phyloP scores from a whole-genome alignment of 2,329 filamentous ascomycete genomes.

The Dactylonectria estremocensis region DNA sequence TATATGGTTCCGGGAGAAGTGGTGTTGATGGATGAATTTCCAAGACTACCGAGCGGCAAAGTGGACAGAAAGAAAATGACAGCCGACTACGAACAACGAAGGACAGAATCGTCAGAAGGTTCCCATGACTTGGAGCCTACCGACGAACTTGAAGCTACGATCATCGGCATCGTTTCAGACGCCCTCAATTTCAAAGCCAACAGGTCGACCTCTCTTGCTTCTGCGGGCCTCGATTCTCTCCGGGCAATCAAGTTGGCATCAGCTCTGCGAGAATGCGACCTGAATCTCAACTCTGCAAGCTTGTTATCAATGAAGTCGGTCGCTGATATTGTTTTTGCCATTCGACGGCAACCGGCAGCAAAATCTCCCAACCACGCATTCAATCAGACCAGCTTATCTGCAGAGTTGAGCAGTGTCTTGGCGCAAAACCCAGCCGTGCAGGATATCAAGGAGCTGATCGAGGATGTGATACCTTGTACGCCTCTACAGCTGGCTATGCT shows the following conservation, averaged over 20 bases:
- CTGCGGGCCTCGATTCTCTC: conserved; percentile 76
- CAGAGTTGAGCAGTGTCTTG: conserved; percentile 37
- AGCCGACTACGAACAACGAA: conserved; percentile 58
- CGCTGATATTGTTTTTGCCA: conserved; percentile 45
- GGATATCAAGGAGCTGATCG: conserved; percentile 47
- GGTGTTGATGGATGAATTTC: conserved; percentile 74
- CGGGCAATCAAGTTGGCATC: conserved; percentile 70
- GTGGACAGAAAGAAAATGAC: conserved; percentile 79
- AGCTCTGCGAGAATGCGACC: conserved; percentile 70
- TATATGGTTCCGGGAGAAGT: conserved; percentile 89
- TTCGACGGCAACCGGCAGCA: conserved; percentile 20
- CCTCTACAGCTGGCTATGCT: conserved; percentile 86
- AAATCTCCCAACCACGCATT: not conserved
- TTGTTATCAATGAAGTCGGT: conserved; percentile 72
- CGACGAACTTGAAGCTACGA: conserved; percentile 44
- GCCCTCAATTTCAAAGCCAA: conserved; percentile 58
- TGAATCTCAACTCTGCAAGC: conserved; percentile 70
- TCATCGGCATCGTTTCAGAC: conserved; percentile 59
- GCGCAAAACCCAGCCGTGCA: conserved; percentile 33
- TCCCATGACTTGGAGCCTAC: conserved; percentile 29
- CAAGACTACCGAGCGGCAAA: conserved; percentile 87
- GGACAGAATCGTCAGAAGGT: conserved; percentile 25
- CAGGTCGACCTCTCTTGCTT: conserved; percentile 61
- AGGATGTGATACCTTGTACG: conserved; percentile 74
- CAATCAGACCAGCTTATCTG: conserved; percentile 36